Conservation (phyloP, 1,284 basidiomycete species). For the Schizophyllum commune region DNA sequence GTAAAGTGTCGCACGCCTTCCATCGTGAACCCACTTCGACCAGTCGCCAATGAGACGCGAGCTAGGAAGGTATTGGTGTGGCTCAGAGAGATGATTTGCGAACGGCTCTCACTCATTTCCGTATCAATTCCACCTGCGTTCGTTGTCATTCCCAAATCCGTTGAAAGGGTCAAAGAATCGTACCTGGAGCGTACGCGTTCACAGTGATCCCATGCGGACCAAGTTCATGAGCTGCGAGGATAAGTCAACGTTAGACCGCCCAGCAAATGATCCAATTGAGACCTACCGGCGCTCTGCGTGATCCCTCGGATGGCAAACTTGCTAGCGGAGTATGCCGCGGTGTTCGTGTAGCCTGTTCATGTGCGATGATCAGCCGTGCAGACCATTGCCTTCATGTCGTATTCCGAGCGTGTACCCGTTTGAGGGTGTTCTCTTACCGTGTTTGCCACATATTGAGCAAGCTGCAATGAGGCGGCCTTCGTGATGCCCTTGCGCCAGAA, state of each 20-base stretch:
- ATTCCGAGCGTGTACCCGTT: background rate
- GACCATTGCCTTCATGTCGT: no score
- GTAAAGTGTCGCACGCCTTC: background rate
- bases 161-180: no score
- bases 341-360: background rate
- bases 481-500: conserved; percentile 12
- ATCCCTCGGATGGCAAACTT: conserved; percentile 21
- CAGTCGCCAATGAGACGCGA: no score
- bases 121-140: no score
- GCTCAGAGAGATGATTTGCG: no score
- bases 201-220: conserved; percentile 10
- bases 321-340: conserved; percentile 14
- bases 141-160: no score
- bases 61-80: no score
- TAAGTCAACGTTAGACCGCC: background rate
- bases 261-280: background rate
- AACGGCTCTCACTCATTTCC: no score
- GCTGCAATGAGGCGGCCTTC: conserved; percentile 11
- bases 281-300: conserved; percentile 17
- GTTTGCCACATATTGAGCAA: conserved; percentile 6
- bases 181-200: conserved; percentile 9
- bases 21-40: no score
- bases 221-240: background rate
- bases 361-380: no score
- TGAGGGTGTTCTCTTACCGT: background rate